Conservation (phyloP, 1,139 yeast species). For the Lodderomyces elongisporus region DNA sequence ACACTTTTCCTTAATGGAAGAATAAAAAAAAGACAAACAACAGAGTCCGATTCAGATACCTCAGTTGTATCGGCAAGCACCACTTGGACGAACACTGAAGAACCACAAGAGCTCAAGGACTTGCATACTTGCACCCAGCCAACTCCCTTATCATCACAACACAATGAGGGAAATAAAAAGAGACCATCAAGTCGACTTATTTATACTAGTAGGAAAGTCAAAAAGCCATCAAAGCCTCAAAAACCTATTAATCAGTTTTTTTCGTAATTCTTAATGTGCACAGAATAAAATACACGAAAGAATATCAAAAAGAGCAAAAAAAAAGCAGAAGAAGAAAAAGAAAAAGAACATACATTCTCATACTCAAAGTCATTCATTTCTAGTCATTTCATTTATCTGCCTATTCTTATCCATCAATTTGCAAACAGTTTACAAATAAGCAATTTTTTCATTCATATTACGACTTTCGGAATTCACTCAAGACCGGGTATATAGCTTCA, state of each 20-base stretch:
- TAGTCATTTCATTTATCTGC: too few relatives aligned
- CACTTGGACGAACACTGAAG: neutral
- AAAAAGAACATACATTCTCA: neutral
- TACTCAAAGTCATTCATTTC: neutral
- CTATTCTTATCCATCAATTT: neutral
- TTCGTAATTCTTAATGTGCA: too few relatives aligned
- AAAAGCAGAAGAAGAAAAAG: neutral
- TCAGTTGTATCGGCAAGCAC: neutral
- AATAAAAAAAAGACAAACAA: slow-evolving; percentile 6
- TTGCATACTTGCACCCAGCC: too few relatives aligned
- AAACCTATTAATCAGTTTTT: slow-evolving; percentile 4
- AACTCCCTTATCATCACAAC: too few relatives aligned
- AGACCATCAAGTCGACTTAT: slow-evolving; percentile 9
- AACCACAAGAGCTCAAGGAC: neutral
- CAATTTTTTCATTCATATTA: slow-evolving; percentile 15
- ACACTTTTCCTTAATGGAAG: slow-evolving; percentile 44
- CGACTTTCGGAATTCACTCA: slow-evolving; percentile 93
- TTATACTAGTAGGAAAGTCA: slow-evolving; percentile 14
- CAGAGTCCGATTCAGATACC: slow-evolving; percentile 3
- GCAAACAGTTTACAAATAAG: neutral
- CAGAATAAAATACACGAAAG: too few relatives aligned
- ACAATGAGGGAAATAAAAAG: slow-evolving; percentile 1
- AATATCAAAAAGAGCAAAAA: neutral
- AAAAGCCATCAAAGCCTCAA: neutral
- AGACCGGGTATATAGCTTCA: slow-evolving; percentile 96